phyloP scores from a whole-genome alignment of 2,329 filamentous ascomycete species.

The Xylaria hypoxylon region DNA sequence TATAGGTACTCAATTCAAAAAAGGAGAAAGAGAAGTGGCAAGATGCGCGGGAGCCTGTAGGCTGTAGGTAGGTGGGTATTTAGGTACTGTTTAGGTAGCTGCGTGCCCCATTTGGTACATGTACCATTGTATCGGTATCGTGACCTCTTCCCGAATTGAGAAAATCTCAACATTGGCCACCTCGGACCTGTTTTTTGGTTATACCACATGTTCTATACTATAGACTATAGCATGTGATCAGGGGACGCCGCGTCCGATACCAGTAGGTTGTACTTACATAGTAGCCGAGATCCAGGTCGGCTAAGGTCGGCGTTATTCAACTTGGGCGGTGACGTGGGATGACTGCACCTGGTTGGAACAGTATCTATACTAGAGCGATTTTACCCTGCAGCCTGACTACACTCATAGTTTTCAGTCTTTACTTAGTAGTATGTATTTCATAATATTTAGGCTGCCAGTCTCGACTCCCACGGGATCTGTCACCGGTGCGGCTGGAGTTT shows the following conservation, averaged over 20 bases:
- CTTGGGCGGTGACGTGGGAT: neutral
- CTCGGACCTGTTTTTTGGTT: neutral
- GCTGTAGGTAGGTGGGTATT: neutral
- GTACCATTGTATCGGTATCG: slow-evolving; percentile 3
- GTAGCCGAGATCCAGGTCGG: slow-evolving; percentile 15
- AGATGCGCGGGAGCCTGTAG: no score
- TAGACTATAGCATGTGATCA: slow-evolving; percentile 14
- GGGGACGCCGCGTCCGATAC: neutral
- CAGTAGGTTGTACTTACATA: neutral
- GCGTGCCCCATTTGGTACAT: neutral
- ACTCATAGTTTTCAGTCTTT: no score
- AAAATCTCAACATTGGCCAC: neutral
- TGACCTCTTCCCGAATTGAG: slow-evolving; percentile 26
- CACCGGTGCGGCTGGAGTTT: slow-evolving; percentile 3
- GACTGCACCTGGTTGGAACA: neutral
- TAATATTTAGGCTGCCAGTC: neutral
- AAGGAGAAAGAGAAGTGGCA: no score
- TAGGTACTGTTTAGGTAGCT: neutral
- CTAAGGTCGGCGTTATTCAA: slow-evolving; percentile 20
- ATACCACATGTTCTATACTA: no score
- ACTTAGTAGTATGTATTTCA: neutral
- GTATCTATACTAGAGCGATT: no score
- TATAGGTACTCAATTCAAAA: neutral
- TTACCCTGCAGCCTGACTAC: neutral
- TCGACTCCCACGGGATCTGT: neutral